A percentile compares a stretch with the other conserved stretches of the same genome.
These are phyloP conservation scores for Nicotiana tomentosiformis DNA, from an alignment of 257 asterid genomes.

Conservation along the genomic window DNA sequence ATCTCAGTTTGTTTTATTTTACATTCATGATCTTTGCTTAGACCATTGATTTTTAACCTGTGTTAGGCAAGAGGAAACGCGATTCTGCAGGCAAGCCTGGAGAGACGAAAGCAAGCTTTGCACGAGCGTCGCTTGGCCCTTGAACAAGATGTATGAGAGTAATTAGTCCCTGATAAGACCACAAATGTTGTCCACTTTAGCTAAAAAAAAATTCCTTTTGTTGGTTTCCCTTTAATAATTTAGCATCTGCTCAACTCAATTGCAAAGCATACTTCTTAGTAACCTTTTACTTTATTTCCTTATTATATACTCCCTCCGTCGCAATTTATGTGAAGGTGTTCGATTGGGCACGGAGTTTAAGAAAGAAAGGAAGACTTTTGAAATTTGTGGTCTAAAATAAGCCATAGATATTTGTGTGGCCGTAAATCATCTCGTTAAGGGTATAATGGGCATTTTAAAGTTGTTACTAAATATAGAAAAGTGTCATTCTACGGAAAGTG, in stretches of 20 bases:
- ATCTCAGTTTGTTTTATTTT: background rate
- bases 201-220: background rate
- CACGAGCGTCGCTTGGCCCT: slow-evolving; percentile 91
- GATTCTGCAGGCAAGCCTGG: slow-evolving; percentile 92
- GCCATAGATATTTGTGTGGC: no score
- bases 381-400: no score
- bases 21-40: background rate
- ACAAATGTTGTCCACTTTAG: background rate
- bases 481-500: no score
- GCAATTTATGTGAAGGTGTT: no score
- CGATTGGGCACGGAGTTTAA: no score
- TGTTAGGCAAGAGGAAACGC: slow-evolving; percentile 88
- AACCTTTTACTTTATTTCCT: background rate
- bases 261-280: background rate
- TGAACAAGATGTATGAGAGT: slow-evolving; percentile 78
- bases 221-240: background rate
- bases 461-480: no score
- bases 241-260: background rate
- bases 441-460: no score
- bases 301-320: background rate
- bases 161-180: background rate
- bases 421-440: no score
- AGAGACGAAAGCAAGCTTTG: slow-evolving; percentile 94
- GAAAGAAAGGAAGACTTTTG: no score
- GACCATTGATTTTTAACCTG: background rate